Conservation (phyloP, 73 alveolate species). For the Paramecium tetraurelia region DNA sequence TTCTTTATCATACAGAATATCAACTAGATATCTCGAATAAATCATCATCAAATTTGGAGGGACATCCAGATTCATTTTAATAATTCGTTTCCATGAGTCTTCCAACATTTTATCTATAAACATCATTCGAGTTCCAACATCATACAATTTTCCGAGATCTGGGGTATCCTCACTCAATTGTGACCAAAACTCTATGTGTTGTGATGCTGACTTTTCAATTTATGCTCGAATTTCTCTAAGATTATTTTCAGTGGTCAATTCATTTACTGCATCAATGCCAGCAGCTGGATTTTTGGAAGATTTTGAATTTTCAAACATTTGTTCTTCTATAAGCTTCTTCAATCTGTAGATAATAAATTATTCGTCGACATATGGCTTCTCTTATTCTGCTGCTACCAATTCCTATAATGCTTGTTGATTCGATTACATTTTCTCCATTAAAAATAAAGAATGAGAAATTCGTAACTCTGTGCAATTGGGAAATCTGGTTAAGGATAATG, state of each 20-base stretch:
- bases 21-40: constrained; percentile 47
- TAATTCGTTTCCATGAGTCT: constrained; percentile 42
- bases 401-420: constrained; percentile 53
- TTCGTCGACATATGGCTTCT: constrained; percentile 58
- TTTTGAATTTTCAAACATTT: constrained; percentile 57
- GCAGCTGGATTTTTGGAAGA: background rate
- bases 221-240: background rate
- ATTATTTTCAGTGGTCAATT: constrained; percentile 33
- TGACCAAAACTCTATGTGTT: constrained; percentile 61
- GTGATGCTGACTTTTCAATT: constrained; percentile 51
- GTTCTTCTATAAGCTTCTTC: constrained; percentile 52
- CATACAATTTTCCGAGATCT: constrained; percentile 57
- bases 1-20: constrained; percentile 56
- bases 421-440: constrained; percentile 55
- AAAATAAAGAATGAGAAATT: constrained; percentile 43
- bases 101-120: constrained; percentile 34
- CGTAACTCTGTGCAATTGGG: constrained; percentile 57
- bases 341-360: constrained; percentile 52
- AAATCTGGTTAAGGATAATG: constrained; percentile 46
- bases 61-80: constrained; percentile 53
- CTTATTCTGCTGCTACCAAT: constrained; percentile 52
- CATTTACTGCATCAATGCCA: constrained; percentile 46
- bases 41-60: constrained; percentile 59
- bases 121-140: constrained; percentile 54
- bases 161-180: constrained; percentile 60